phyloP scores from a whole-genome alignment of 2,329 filamentous ascomycete species.

The Pseudogymnoascus sp. region DNA sequence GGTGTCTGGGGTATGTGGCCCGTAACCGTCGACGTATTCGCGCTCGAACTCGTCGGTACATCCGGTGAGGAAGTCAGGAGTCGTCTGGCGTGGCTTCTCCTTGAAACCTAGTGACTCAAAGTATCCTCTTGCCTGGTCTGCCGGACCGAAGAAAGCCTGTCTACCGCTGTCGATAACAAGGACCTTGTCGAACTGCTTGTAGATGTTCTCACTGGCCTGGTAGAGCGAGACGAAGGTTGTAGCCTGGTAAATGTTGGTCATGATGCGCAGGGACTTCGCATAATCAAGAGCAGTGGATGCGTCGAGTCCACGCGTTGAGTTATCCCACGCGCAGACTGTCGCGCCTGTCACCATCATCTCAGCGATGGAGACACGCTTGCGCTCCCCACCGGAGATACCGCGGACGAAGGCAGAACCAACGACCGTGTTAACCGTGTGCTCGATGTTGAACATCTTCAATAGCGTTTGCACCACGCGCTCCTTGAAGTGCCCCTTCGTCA shows the following conservation, averaged over 20 bases:
- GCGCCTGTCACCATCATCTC: constrained; percentile 32
- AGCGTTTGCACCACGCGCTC: constrained; percentile 44
- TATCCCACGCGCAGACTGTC: constrained; percentile 56
- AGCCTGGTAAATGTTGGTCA: constrained; percentile 54
- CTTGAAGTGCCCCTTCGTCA: constrained; percentile 34
- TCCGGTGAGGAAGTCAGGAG: constrained; percentile 58
- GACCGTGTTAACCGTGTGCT: constrained; percentile 46
- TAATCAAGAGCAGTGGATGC: constrained; percentile 55
- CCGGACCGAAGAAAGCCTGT: constrained; percentile 56
- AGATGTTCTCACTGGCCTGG: constrained; percentile 62
- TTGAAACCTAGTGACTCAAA: constrained; percentile 58
- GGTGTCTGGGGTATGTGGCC: constrained; percentile 52
- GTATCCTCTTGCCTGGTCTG: constrained; percentile 49
- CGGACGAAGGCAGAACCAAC: constrained; percentile 51
- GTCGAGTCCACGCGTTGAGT: constrained; percentile 56
- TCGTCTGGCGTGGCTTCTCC: constrained; percentile 52
- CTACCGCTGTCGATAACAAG: constrained; percentile 58
- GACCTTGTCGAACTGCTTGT: constrained; percentile 62
- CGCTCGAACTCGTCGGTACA: constrained; percentile 38
- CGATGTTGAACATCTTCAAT: constrained; percentile 33
- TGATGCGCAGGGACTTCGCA: constrained; percentile 48
- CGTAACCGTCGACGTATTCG: constrained; percentile 37
- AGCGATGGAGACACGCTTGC: constrained; percentile 53
- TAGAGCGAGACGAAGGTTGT: constrained; percentile 57
- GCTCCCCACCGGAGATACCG: constrained; percentile 52